Base-by-base conservation (phyloP, 2,329 filamentous ascomycete species). In the Ophiostoma triangulosporum region DNA sequence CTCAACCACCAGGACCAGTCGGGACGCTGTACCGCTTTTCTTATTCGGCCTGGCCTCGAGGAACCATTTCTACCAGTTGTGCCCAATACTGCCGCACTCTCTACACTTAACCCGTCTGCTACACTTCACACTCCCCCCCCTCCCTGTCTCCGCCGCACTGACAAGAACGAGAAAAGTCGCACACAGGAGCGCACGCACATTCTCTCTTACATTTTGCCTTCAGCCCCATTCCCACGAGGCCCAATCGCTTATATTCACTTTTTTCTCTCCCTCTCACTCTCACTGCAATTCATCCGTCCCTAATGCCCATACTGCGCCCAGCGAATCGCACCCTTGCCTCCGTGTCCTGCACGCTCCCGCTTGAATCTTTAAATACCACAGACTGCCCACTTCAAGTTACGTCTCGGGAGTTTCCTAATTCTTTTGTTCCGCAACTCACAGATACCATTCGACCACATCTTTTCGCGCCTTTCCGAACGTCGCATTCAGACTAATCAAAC, bases 191-290 rank as follows among this genome's bases (percentile, higher is more conserved):
- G 35, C 35, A 38, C 17, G 35, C 20, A 40, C 40, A 27, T 22
- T n/a, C 40, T n/a, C 40, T 15, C 22, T 45, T 35, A 15, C 29
- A 24, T n/a, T 20, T 43, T 24, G 27, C 32, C 32, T 36, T 50
- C 48, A 50, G 48, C 48, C 48, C 48, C 48, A 27, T 36, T 50
- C 31, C 48, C 48, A 50, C 48, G 48, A 50, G 31, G 48, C 48
- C 48, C 48, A 50, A 50, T 50, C 32, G 46, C 46, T 48, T 33
- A 48, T 48, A 29, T 26, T 29, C 15, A 46, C 26, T 48, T 48
- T 48, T 31, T 33, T 9, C 43, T 48, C 43, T 38, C 38, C 38
- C 38, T 43, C 29, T 33, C 29, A n/a, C 29, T 20, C 24, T 17
- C 29, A 27, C 17, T 48, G 29, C 17, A 14, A 20, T 48, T 46